Evolutionary conservation across 1,284 basidiomycete genomes (phyloP), one percentile per base, ranked within the genome.

Genomic region (Entoloma clypeatum): DNA sequence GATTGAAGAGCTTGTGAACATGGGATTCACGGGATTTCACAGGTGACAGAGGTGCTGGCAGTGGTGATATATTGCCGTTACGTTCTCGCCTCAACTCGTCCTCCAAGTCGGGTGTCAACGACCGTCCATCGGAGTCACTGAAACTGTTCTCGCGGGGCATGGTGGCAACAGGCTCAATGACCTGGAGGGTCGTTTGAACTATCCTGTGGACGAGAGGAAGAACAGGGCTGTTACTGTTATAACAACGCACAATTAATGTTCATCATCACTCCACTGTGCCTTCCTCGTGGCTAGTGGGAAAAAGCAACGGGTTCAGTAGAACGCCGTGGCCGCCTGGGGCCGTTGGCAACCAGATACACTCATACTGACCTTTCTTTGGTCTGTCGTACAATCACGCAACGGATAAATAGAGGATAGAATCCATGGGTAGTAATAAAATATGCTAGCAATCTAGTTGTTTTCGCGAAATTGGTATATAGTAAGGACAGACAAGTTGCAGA

Each of bases 91-190:
- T 16, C 18, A 27, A 32, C 19, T 40, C 21, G 2, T 69, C 68
- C 24, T 65, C 64, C 13, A 72, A 60, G 51, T 79, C 75, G 10
- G 77, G 74, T 2, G 77, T 78, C 29, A 79, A 64, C 9, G 78
- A 80, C 34, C 75, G 68, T 16, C 74, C 72, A 18, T 76, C 77
- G 13, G 73, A 73, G 52, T 79, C 77, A 41, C 64, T 68, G 60
- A 78, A 70, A 61, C 77, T 79, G 60, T 80, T 76, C 54, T 78
- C 75, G 48, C 75, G 68, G 39, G 73, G 68, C 72, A 75, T 74
- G 26, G 16, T 45, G 30, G 25, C 24, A 18, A 32, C 21, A 40
- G 33, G 8, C 29, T 32, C 25, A 14, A 24, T 16, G 36, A n/a
- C n/a, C n/a, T n/a, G n/a, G n/a, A n/a, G n/a, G n/a, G n/a, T n/a